Conservation (phyloP, 2,329 filamentous ascomycete species). For the Ophiostoma novo-ulmi region DNA sequence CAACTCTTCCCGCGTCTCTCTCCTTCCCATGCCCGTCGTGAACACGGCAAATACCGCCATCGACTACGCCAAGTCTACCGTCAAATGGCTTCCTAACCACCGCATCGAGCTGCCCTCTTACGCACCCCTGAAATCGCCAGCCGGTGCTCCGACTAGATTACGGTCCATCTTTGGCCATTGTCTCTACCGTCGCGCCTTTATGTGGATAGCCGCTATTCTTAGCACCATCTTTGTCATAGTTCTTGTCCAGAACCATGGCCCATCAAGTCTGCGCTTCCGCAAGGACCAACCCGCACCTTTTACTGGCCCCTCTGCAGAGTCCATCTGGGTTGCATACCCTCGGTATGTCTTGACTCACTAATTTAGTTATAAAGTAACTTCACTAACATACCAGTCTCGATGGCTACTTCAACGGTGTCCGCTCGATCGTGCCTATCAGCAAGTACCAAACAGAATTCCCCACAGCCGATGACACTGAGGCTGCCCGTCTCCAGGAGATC, state of each 20-base stretch:
- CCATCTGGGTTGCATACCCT: constrained; percentile 38
- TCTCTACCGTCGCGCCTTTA: constrained; percentile 48
- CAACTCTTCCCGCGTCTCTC: constrained; percentile 21
- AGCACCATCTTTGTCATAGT: constrained; percentile 28
- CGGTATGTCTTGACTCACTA: constrained; percentile 37
- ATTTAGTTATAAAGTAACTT: background rate
- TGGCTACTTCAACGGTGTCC: constrained; percentile 74
- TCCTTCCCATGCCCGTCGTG: constrained; percentile 27
- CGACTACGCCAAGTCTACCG: constrained; percentile 24
- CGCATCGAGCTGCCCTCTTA: constrained; percentile 24
- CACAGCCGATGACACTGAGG: constrained; percentile 31
- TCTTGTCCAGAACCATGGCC: constrained; percentile 27
- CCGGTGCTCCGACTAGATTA: constrained; percentile 15
- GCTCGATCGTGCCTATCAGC: constrained; percentile 58
- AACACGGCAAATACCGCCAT: constrained; percentile 25
- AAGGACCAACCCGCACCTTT: constrained; percentile 30
- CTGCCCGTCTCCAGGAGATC: constrained; percentile 18
- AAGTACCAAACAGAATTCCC: constrained; percentile 73
- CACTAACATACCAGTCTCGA: constrained; percentile 54
- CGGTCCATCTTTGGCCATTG: constrained; percentile 45
- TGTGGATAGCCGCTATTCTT: constrained; percentile 44
- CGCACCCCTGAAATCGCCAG: constrained; percentile 18
- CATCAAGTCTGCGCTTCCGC: constrained; percentile 26
- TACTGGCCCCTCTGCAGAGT: constrained; percentile 31
- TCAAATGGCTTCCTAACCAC: constrained; percentile 24